These are phyloP conservation scores for Phaeophleospora eucalypticola DNA, from an alignment of 2,329 filamentous ascomycete genomes.

Conservation along the genomic window DNA sequence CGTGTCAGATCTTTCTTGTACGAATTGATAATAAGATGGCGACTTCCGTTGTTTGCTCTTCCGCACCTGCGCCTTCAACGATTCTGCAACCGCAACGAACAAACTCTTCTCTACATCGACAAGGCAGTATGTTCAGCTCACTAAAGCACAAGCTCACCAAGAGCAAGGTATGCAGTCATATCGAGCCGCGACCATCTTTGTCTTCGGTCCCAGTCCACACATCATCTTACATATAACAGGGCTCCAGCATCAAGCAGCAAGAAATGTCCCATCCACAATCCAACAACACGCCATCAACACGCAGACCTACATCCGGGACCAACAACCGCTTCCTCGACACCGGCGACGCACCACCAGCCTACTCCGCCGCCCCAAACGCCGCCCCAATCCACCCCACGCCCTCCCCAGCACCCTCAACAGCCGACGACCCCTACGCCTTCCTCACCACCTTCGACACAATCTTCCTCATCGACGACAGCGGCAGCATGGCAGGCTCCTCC, in stretches of 20 bases:
- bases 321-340: constrained; percentile 12
- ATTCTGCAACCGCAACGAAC: constrained; percentile 12
- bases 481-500: constrained; percentile 71
- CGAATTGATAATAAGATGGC: constrained; percentile 8
- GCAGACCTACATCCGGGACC: constrained; percentile 14
- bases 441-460: constrained; percentile 77
- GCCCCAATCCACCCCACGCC: constrained; percentile 21
- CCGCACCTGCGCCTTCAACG: background rate
- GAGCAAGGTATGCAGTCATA: background rate
- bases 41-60: constrained; percentile 1
- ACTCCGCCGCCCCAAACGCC: constrained; percentile 43
- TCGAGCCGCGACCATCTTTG: background rate
- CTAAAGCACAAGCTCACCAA: constrained; percentile 22
- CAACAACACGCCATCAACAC: constrained; percentile 18
- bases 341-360: constrained; percentile 34
- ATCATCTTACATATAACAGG: too few relatives aligned
- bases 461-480: constrained; percentile 89
- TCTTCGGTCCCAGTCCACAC: too few relatives aligned
- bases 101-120: constrained; percentile 17
- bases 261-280: constrained; percentile 17
- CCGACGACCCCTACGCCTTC: constrained; percentile 70
- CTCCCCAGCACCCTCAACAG: constrained; percentile 25
- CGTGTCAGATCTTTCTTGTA: background rate
- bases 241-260: constrained; percentile 9
- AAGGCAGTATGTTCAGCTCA: constrained; percentile 18